Evolutionary conservation across 129 eudicot genomes (phyloP), one percentile per base, ranked within the genome.

Genomic region (Artemisia argyi): DNA sequence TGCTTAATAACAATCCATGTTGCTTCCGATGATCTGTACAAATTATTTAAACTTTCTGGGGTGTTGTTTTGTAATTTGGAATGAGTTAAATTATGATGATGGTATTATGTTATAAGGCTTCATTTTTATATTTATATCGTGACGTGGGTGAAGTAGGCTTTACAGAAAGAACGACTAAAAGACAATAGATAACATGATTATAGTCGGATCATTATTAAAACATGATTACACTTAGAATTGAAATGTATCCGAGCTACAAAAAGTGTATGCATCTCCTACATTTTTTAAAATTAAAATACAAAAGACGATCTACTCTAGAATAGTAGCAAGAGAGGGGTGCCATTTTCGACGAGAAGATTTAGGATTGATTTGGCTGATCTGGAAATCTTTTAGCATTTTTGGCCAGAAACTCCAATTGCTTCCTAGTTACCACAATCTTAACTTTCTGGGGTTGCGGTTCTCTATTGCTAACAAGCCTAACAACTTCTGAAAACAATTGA

Each of bases 291-390:
- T 28, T 66, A 12, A 46, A 57, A 57, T 19, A 59, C 20, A 65
- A 55, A 47, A 17, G 18, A 69, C 10, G 14, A 0, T 55, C 73
- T 83, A 80, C 78, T 89, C 92, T 54, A 64, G 54, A 61, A 89
- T 86, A 32, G 92, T 69, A 77, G 72, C 81, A 11, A 89, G 69
- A 51, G 83, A 84, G 10, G 96, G 96, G 51, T 54, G 72, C 96
- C 96, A 86, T 61, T 72, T 77, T 61, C 24, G 66, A 58, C 71
- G 44, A 48, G 79, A 66, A 61, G 77, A 80, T 13, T 39, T 53
- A 61, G 73, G 76, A 7, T 59, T 62, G 17, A 81, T 53, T 24
- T 75, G 66, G 51, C 63, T 73, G 76, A 76, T 78, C 59, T 78
- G 76, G 68, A 85, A 77, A 26, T 53, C 76, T 78, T n/a, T 68